Base-by-base conservation (phyloP, 2,329 filamentous ascomycete species). In the Penicillium sp. region DNA sequence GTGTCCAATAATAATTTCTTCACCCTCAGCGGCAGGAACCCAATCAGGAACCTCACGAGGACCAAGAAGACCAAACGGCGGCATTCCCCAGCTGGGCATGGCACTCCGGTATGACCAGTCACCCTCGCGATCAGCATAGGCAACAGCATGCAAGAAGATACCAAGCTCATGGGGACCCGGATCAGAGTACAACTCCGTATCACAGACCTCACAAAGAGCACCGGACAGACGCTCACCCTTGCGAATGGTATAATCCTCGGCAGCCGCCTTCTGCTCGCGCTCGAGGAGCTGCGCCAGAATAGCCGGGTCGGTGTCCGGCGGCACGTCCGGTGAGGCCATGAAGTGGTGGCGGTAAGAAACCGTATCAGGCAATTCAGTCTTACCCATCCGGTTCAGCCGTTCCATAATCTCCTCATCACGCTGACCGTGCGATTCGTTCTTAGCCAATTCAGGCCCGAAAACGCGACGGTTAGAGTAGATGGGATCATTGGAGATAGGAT, bases 391-490 rank as follows among this genome's bases (percentile, higher is more conserved):
- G 31, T 87, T 87, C 4, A 99, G 83, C 1, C 91, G 86, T 21
- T 87, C 87, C 72, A 99, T 93, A 65, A 99, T 89, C 70, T 96
- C 91, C 58, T 95, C 90, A 72, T 99, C 95, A 43, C 88, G 86
- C 56, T 91, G 88, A 26, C 84, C 83, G 21, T 82, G 81, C 3
- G 84, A 86, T 49, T 93, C 88, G 14, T 81, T 79, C 49, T 79
- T 84, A 16, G 91, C 95, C 0, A 99, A 84, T 10, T 88, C 83
- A 1, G 88, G 81, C 0, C 95, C 95, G 81, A 96, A 99, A 11
- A 99, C 95, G 56, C 87, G 87, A 70, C 91, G 87, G 71, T 99
- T 99, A 67, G 91, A 92, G 74, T 99, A 99, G 66, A 99, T 98
- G 8, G 95, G 95, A 71, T 99, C 95, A 73, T 99, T 99, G 62